Percentiles rank a stretch among this genome's conserved stretches.
Conservation (phyloP, 2,329 filamentous ascomycete species). For the Hypoxylon sp. region DNA sequence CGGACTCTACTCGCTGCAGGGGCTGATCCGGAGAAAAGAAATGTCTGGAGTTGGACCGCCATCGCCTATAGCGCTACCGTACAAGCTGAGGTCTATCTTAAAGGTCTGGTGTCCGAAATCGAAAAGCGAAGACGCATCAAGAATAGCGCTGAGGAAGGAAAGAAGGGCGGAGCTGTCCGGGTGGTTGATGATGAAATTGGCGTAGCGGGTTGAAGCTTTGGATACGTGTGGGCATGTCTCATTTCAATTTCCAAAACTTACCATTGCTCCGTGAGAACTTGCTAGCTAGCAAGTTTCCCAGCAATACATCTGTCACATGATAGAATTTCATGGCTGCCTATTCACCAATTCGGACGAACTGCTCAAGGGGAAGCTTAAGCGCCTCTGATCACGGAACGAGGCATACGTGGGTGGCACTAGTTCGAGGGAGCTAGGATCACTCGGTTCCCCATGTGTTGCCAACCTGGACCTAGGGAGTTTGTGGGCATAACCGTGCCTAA, state of each 20-base stretch:
- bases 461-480: background rate
- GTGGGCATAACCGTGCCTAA: background rate
- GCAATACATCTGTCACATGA: background rate
- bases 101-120: constrained; percentile 79
- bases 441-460: constrained; percentile 11
- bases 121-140: constrained; percentile 70
- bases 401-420: background rate
- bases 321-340: background rate
- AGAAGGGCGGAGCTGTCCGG: constrained; percentile 61
- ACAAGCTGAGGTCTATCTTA: constrained; percentile 88
- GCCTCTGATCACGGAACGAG: background rate
- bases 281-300: background rate
- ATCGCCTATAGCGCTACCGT: constrained; percentile 87
- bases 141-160: constrained; percentile 58
- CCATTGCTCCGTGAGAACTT: constrained; percentile 6
- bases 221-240: background rate
- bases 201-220: constrained; percentile 52
- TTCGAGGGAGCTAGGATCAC: constrained; percentile 3
- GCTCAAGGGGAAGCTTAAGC: background rate
- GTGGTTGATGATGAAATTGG: constrained; percentile 61
- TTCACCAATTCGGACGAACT: background rate
- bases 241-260: background rate
- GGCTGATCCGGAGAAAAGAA: constrained; percentile 79
- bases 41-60: constrained; percentile 85
- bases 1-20: constrained; percentile 84